Evolutionary conservation across 805 yeast genomes (phyloP), one percentile per base, ranked within the genome.

Genomic region (Starmerella bombi): DNA sequence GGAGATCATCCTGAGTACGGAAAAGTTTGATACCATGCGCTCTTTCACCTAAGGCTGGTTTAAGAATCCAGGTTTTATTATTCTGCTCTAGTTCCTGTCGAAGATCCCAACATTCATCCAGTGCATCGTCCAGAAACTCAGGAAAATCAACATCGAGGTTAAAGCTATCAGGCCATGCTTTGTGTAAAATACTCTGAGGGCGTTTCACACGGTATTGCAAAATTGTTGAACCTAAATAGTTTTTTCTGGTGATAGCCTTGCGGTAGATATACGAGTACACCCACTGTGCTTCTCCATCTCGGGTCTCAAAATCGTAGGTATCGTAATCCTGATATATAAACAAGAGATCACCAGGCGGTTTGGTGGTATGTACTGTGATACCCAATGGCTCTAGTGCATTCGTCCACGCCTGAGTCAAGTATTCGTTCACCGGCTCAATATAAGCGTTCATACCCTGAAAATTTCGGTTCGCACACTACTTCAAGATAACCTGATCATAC

Each of bases 31-130:
- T 88, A 0, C 98, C 98, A 57, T 91, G 95, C 9, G 94, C 98
- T 56, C 88, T 78, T 56, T 91, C 98, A 54, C 93, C 80, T 95
- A 91, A 85, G 48, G 94, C 77, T 14, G 98, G 98, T 57, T 91
- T 91, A 57, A 91, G 67, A 29, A 91, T 91, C 86, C 93, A 88
- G 35, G 78, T 72, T 49, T 71, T 74, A 15, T 65, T 68, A 12
- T 72, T 73, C 9, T 59, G 57, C 44, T 77, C 78, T 25, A 91
- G 63, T 50, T 80, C 94, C 38, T 78, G 79, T 43, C 94, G 64
- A 37, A 91, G 65, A 55, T 88, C 98, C 64, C 80, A 86, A 29
- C 81, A 77, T 53, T 91, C 98, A 58, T 88, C 97, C 34, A 91
- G 65, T 0, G 94, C 71, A 56, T 91, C 98, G 52, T 91, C 97